Conservation (phyloP, 2,329 filamentous ascomycete genomes). For the Cadophora gregata region DNA sequence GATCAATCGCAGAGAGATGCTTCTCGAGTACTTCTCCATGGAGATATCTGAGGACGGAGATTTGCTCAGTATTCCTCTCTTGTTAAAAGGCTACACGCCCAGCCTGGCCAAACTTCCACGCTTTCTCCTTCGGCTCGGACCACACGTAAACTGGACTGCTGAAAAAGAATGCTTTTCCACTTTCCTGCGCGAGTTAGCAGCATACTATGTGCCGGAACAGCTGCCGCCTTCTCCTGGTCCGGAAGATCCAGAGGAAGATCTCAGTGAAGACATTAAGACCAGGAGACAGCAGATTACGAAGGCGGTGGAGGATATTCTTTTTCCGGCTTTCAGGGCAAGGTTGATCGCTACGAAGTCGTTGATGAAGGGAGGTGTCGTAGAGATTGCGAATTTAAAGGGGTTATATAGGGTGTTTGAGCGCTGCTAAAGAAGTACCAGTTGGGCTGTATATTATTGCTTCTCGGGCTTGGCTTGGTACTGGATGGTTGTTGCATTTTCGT, state of each 20-base stretch:
- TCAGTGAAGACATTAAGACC: constrained; percentile 57
- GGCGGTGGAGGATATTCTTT: constrained; percentile 84
- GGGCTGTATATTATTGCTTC: constrained; percentile 13
- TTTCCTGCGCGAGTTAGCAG: constrained; percentile 85
- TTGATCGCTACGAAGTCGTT: constrained; percentile 82
- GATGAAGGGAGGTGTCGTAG: constrained; percentile 76
- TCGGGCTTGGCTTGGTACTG: background rate
- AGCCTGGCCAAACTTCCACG: constrained; percentile 84
- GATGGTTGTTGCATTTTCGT: background rate
- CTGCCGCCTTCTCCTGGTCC: constrained; percentile 61
- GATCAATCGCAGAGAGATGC: constrained; percentile 80
- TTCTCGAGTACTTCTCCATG: constrained; percentile 90
- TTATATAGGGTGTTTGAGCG: constrained; percentile 94
- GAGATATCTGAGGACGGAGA: constrained; percentile 81
- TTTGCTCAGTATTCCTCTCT: constrained; percentile 78
- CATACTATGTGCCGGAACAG: constrained; percentile 89
- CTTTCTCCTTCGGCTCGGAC: constrained; percentile 87
- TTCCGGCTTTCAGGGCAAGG: constrained; percentile 84
- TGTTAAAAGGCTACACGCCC: constrained; percentile 89
- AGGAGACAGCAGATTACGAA: constrained; percentile 73
- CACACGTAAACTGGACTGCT: constrained; percentile 83
- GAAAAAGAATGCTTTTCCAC: constrained; percentile 87
- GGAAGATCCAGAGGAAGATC: constrained; percentile 47
- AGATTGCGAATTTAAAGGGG: constrained; percentile 91
- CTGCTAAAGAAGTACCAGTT: constrained; percentile 61